A percentile compares a stretch with the other conserved stretches of the same genome.
Evolutionary conservation across 139 green algal genomes (phyloP).

Genomic region (Coccomyxa sp.): DNA sequence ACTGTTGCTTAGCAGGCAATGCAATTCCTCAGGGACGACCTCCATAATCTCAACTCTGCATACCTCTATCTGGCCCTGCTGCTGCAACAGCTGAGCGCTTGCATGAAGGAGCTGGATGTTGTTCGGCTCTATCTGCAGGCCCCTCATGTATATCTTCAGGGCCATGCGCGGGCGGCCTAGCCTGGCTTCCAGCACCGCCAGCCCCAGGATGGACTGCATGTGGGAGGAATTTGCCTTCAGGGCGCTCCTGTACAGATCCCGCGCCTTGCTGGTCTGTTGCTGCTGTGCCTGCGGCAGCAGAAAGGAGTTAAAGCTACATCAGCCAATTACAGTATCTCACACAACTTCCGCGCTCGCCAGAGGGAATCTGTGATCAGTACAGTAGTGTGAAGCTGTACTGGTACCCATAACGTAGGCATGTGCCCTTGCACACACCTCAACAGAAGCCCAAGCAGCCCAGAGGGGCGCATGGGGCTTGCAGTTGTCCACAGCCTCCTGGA

Average conservation of each 20-base stretch:
- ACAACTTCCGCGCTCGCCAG: no score
- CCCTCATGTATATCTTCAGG: constrained; percentile 6
- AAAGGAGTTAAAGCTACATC: no score
- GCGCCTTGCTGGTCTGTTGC: constrained; percentile 28
- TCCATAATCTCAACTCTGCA: neutral
- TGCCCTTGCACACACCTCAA: constrained; percentile 35
- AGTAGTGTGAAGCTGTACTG: no score
- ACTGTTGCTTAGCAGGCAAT: neutral
- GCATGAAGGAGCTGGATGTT: constrained; percentile 25
- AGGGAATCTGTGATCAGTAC: no score
- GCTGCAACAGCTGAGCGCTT: constrained; percentile 25
- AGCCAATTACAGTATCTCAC: no score
- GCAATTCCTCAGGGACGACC: neutral
- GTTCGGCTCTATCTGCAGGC: constrained; percentile 10
- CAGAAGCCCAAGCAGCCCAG: constrained; percentile 25
- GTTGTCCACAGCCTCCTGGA: constrained; percentile 14
- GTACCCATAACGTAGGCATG: neutral
- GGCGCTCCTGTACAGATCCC: constrained; percentile 41
- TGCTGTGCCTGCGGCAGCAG: constrained; percentile 26
- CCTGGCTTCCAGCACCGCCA: constrained; percentile 28
- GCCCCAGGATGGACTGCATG: constrained; percentile 22
- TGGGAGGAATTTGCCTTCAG: constrained; percentile 40
- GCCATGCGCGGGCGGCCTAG: constrained; percentile 14
- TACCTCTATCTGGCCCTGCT: constrained; percentile 7
- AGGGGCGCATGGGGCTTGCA: constrained; percentile 23